Percentiles rank a stretch among this genome's conserved stretches.
These are phyloP conservation scores for Trypanosomatidae sp. DNA, from an alignment of 208 protist genomes.

Conservation along the genomic window DNA sequence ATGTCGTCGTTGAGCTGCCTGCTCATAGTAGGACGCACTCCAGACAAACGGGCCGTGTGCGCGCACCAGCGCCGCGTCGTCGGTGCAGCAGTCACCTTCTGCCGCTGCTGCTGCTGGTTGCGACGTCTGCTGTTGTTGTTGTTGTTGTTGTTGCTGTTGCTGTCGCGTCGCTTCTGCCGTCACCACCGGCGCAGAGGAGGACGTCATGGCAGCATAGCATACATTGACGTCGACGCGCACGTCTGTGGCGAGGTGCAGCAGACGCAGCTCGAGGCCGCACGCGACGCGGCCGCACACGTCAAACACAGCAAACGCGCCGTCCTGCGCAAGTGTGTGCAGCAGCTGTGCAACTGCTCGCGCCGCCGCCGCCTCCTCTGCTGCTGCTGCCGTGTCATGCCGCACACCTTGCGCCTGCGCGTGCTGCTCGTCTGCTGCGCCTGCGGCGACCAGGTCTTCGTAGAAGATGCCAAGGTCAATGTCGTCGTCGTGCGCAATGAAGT, in stretches of 20 bases:
- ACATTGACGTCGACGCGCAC: slow-evolving; percentile 74
- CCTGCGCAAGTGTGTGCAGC: slow-evolving; percentile 8
- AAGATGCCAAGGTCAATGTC: slow-evolving; percentile 84
- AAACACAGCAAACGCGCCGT: slow-evolving; percentile 32
- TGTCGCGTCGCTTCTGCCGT: slow-evolving; percentile 4
- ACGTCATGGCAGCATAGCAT: slow-evolving; percentile 47
- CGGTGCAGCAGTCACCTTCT: no score
- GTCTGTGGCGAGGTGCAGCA: slow-evolving; percentile 40
- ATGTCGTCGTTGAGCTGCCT: slow-evolving; percentile 21
- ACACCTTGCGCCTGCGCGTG: neutral
- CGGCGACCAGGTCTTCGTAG: slow-evolving; percentile 13
- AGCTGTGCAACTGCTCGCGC: neutral
- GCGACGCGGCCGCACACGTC: slow-evolving; percentile 61
- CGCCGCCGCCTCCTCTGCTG: neutral
- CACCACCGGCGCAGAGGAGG: neutral
- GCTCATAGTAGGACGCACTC: slow-evolving; percentile 66
- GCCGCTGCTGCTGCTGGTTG: neutral
- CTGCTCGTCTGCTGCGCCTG: neutral
- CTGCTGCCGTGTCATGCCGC: no score
- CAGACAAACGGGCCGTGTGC: slow-evolving; percentile 47
- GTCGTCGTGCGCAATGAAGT: slow-evolving; percentile 78
- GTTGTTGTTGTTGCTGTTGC: neutral
- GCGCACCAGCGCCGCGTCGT: slow-evolving; percentile 18
- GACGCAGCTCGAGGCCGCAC: slow-evolving; percentile 65
- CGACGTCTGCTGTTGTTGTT: neutral